Base-by-base conservation (phyloP, 805 yeast species). In the Grigorovia humatica region DNA sequence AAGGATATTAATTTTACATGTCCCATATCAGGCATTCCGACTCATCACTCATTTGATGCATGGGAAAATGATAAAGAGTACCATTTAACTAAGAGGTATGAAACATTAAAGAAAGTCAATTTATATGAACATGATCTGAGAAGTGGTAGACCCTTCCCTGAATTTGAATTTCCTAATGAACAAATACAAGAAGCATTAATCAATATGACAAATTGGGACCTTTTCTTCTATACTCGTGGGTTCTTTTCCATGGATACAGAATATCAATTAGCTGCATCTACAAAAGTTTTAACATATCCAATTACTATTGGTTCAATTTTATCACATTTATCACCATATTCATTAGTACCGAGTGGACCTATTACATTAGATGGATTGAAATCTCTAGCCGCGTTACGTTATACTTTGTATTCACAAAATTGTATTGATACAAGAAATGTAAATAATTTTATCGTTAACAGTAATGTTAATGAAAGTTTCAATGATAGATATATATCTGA, bases 231-330 rank as follows among this genome's bases (percentile, higher is more conserved):
- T 69, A 91, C 98, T 0, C 78, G 99, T 66, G 85, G 85, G 60
- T 93, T 88, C 67, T 84, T 82, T 61, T 91, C 97, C 5, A 91
- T 93, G 98, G 96, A 93, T 69, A 86, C 96, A 4, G 96, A 90
- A 68, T 91, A 88, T 72, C 95, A 91, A 68, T 74, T 91, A 64
- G 98, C 98, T 1, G 95, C 95, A 4, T 90, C 89, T 38, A 88
- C 98, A 18, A 93, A 93, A 67, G 86, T 91, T 79, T 77, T 93
- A 64, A 86, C 95, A 50, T 93, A 88, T 68, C 99, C 99, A 45
- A 70, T 88, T 54, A 89, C 99, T 4, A 83, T 93, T 46, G 96
- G 88, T 8, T 79, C 95, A 1, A 69, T 88, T 8, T 68, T 93
- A 59, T 93, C 91, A 67, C 85, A 83, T 65, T 85, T 75, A 66